These are phyloP conservation scores for Apophysomyces sp. DNA, from an alignment of 371 early-diverging fungal species.

Conservation along the genomic window DNA sequence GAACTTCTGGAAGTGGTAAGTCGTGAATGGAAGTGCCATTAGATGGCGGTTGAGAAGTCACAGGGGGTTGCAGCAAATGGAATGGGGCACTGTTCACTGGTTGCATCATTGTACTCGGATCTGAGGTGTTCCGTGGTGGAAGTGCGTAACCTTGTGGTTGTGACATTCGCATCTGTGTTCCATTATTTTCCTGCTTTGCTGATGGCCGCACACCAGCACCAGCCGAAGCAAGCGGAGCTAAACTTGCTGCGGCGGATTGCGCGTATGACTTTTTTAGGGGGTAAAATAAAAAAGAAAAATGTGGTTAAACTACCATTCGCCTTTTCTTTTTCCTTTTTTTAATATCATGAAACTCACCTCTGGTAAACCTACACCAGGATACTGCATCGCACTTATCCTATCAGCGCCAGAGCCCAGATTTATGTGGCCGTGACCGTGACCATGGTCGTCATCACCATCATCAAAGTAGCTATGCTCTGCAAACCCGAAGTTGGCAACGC, in stretches of 20 bases:
- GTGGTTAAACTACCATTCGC: background rate
- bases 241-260: conserved; percentile 41
- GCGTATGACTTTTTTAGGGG: conserved; percentile 4
- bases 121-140: conserved; percentile 1
- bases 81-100: conserved; percentile 7
- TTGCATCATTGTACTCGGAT: background rate
- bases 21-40: background rate
- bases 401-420: conserved; percentile 7
- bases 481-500: conserved; percentile 73
- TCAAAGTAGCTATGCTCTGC: conserved; percentile 49
- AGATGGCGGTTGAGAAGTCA: background rate
- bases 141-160: conserved; percentile 15
- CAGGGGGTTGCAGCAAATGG: conserved; percentile 10
- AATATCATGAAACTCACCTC: background rate
- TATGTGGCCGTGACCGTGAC: background rate
- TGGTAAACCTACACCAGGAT: conserved; percentile 27
- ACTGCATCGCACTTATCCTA: conserved; percentile 16
- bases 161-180: background rate
- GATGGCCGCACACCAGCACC: conserved; percentile 15
- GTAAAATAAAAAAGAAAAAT: background rate
- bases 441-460: conserved; percentile 31
- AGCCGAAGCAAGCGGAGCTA: conserved; percentile 42
- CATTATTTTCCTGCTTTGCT: background rate
- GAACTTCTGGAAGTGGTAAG: background rate
- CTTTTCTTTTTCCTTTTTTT: background rate